Conservation (phyloP, 108 stramenopile species). For the Nannochloropsis salina region DNA sequence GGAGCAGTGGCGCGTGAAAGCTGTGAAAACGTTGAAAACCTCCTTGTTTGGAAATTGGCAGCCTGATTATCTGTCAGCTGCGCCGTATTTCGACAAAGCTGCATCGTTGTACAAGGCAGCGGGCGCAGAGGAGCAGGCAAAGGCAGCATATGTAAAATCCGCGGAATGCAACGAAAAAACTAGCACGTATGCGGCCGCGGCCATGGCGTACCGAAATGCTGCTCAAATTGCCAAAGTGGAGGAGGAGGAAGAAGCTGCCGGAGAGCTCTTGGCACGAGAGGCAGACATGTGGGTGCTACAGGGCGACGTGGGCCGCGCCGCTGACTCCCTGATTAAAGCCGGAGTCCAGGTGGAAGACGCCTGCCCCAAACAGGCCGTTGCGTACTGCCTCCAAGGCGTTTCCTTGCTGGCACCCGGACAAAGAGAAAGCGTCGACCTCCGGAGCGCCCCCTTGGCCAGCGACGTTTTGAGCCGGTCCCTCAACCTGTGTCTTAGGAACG, state of each 20-base stretch:
- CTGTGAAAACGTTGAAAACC: not conserved
- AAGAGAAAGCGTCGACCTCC: not conserved
- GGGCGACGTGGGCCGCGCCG: not conserved
- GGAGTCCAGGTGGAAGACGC: not conserved
- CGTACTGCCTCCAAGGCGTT: not conserved
- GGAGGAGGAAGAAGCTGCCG: not conserved
- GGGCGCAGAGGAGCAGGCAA: not conserved
- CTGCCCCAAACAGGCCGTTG: not conserved
- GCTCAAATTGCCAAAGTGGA: not conserved
- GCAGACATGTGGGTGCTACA: not conserved
- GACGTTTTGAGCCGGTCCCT: not conserved
- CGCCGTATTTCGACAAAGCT: constrained; percentile 4
- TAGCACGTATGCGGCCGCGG: not conserved
- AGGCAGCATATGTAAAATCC: not conserved
- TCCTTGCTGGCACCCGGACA: not conserved
- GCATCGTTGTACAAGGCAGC: not conserved
- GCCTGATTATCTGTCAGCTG: not conserved
- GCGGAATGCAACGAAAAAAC: constrained; percentile 13
- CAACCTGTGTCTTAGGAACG: not conserved
- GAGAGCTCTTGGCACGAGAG: not conserved
- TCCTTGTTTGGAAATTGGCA: constrained; percentile 18
- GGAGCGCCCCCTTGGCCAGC: not conserved
- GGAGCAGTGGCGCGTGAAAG: not conserved
- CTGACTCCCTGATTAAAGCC: not conserved
- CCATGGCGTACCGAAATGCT: not conserved